Evolutionary conservation across 1,139 yeast species (phyloP), one percentile per base, ranked within the genome.

Genomic region (Debaryomyces subglobosus): DNA sequence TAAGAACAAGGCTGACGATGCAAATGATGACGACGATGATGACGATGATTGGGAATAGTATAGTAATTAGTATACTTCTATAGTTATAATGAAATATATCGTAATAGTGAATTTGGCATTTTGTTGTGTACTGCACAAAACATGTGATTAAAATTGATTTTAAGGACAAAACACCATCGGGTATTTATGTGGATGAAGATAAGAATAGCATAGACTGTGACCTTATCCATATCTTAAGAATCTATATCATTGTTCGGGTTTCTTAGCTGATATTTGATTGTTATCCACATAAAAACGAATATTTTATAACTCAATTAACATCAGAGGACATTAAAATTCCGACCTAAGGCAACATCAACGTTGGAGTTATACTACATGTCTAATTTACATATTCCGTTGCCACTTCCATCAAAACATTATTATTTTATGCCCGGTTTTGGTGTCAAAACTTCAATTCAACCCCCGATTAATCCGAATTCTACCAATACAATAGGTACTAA

Each of bases 11-110:
- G 7, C 18, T 16, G 15, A 12, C 37, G n/a, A 33, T 7, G 30
- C 38, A 16, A 34, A 25, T 25, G 45, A 35, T 32, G 58, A 57
- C 2, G 62, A 60, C 1, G 79, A 74, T 5, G 82, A 77, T 6
- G 84, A 80, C 40, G 84, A 79, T 51, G 86, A 82, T 54, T 82
- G 86, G 86, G 86, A 79, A 58, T 79, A 61, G 60, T 33, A 25
- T 9, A 13, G 16, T 32, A 39, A 12, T 33, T 25, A 10, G 13
- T 20, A n/a, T 21, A 39, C 29, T 21, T 38, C 21, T 27, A 25
- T 36, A 43, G 36, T 43, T 43, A 24, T 27, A 20, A 21, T 25
- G 36, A 13, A 21, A 21, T 24, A 25, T 23, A 34, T 27, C 12
- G 34, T 16, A 33, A 13, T 18, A 16, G 16, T 36, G 16, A 20